Conservation (phyloP, 2,329 filamentous ascomycete genomes). For the Acrocalymma vagum region DNA sequence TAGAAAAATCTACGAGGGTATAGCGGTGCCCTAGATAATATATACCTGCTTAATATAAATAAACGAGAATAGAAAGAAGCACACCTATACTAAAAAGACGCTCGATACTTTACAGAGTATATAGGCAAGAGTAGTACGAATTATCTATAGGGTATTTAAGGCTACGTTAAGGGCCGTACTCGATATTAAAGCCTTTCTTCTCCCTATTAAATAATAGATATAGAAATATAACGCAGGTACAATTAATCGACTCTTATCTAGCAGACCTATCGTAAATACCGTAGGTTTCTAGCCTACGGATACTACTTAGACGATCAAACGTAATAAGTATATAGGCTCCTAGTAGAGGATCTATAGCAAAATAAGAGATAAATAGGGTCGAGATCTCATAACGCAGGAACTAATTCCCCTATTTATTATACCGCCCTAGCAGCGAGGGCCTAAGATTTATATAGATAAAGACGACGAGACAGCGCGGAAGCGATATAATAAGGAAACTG, state of each 20-base stretch:
- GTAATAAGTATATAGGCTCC: slow-evolving; percentile 9
- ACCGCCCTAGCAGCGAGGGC: slow-evolving; percentile 15
- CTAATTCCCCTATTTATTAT: slow-evolving; percentile 22
- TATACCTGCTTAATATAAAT: slow-evolving; percentile 37
- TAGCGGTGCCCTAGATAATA: slow-evolving; percentile 38
- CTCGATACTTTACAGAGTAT: slow-evolving; percentile 22
- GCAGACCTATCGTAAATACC: slow-evolving; percentile 12
- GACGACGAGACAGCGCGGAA: slow-evolving; percentile 15
- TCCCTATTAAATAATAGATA: slow-evolving; percentile 23
- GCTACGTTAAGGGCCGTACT: slow-evolving; percentile 28
- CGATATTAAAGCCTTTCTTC: slow-evolving; percentile 22
- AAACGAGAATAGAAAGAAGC: slow-evolving; percentile 19
- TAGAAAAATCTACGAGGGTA: slow-evolving; percentile 33
- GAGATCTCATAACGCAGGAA: slow-evolving; percentile 15
- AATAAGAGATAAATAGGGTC: slow-evolving; percentile 9
- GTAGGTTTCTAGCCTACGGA: slow-evolving; percentile 13
- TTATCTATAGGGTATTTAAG: slow-evolving; percentile 29
- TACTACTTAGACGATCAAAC: slow-evolving; percentile 6
- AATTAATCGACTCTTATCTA: slow-evolving; percentile 16
- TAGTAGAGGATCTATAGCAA: slow-evolving; percentile 19
- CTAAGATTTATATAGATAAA: slow-evolving; percentile 18
- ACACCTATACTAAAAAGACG: slow-evolving; percentile 20
- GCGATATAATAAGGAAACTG: slow-evolving; percentile 19
- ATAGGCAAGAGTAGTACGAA: slow-evolving; percentile 26
- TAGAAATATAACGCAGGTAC: slow-evolving; percentile 22